Base-by-base conservation (phyloP, 2,329 filamentous ascomycete genomes). In the Mycosphaerelloides madeirae region DNA sequence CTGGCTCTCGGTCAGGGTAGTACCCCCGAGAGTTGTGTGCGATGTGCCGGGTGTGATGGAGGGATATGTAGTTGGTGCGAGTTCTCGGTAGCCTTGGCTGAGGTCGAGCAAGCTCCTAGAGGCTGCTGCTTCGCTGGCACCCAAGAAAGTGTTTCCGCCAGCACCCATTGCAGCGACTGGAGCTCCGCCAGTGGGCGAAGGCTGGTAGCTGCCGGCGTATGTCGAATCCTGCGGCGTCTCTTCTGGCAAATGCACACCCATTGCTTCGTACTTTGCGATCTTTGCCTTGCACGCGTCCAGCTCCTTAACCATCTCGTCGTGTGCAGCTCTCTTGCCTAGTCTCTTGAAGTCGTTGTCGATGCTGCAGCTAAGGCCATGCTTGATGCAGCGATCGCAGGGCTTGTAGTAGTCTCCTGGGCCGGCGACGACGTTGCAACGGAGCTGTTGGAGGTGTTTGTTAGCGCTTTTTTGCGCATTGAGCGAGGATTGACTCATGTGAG, bases 291-390 rank as follows among this genome's bases (percentile, higher is more conserved):
- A 59, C 33, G 64, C 55, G 46, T 87, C 84, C 59, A 90, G 86
- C 66, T 90, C 84, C 68, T 82, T 85, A 63, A 88, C 85, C 85
- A 90, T 90, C 68, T 90, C 86, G 59, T 85, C 85, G 66, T 91
- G 85, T 64, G 87, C 85, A 53, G 81, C 85, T 32, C 86, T 79
- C 72, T 93, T 93, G 52, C 86, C 84, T 14, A 90, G 75, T 56
- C 86, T 82, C 75, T 89, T 90, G 70, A 91, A 91, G 66, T 89
- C 88, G 59, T 84, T 86, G 66, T 91, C 85, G 66, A 93, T 91
- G 66, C 87, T 87, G 74, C 87, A 93, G 50, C 83, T 79, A 49
- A 91, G 81, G 67, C 85, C 86, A 61, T 90, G 78, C 58, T 87
- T 85, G 63, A 79, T 79, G 69, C 87, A 93, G 44, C 87, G 78